These are phyloP conservation scores for Vigna unguiculata DNA, from an alignment of 306 rosid genomes.

Conservation along the genomic window DNA sequence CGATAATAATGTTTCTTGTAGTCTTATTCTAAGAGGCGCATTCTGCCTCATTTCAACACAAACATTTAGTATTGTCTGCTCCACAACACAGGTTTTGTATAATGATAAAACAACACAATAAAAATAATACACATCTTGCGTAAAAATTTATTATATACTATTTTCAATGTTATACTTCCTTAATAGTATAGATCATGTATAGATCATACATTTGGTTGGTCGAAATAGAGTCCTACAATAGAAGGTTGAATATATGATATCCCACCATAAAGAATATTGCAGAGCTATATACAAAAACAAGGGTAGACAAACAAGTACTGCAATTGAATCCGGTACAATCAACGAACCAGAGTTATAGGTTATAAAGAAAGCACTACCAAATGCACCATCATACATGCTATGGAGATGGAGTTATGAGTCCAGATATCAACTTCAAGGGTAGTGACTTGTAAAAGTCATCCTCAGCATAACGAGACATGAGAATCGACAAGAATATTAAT, in stretches of 20 bases:
- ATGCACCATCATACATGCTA: slow-evolving; percentile 59
- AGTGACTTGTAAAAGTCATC: slow-evolving; percentile 52
- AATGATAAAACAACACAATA: too few species aligned
- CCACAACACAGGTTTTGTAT: too few species aligned
- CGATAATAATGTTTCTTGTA: too few species aligned
- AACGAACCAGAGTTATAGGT: background rate
- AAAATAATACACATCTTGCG: too few species aligned
- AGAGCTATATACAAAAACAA: slow-evolving; percentile 29
- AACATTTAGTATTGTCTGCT: too few species aligned
- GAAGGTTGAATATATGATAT: slow-evolving; percentile 49
- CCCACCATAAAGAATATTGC: slow-evolving; percentile 38
- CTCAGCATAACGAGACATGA: slow-evolving; percentile 53
- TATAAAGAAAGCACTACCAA: slow-evolving; percentile 51
- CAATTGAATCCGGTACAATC: too few species aligned
- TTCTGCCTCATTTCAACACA: too few species aligned
- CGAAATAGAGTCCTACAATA: slow-evolving; percentile 18
- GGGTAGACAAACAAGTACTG: slow-evolving; percentile 6
- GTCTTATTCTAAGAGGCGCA: too few species aligned
- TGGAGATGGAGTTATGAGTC: slow-evolving; percentile 48
- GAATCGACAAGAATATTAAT: slow-evolving; percentile 56
- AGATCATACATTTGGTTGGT: slow-evolving; percentile 16
- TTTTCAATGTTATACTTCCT: too few species aligned
- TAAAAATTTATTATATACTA: too few species aligned
- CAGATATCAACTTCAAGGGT: slow-evolving; percentile 56
- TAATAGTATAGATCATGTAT: too few species aligned